These are phyloP conservation scores for Westerdykella aurantiaca DNA, from an alignment of 2,329 filamentous ascomycete genomes.

Conservation along the genomic window DNA sequence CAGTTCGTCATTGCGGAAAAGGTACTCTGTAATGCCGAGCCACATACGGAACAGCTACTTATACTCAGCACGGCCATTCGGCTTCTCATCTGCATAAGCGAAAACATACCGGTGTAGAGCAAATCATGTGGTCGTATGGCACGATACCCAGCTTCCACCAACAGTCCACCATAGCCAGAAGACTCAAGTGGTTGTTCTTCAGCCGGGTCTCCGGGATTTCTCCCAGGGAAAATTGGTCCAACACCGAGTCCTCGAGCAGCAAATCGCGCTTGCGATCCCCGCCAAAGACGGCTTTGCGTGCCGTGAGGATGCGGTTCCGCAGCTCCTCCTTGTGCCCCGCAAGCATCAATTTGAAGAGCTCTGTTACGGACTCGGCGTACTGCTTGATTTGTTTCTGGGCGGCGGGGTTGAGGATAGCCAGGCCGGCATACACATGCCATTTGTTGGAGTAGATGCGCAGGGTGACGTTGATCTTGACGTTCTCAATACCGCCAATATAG, in stretches of 20 bases:
- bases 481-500: constrained; percentile 95
- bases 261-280: constrained; percentile 58
- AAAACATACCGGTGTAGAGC: constrained; percentile 71
- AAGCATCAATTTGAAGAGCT: constrained; percentile 95
- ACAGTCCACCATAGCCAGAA: constrained; percentile 96
- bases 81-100: neutral
- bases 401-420: constrained; percentile 92
- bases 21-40: constrained; percentile 92
- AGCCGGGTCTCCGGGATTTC: constrained; percentile 60
- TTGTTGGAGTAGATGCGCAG: constrained; percentile 97
- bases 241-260: constrained; percentile 69
- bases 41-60: constrained; percentile 79
- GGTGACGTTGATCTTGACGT: constrained; percentile 98
- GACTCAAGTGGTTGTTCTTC: constrained; percentile 87
- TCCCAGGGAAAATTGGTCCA: constrained; percentile 84
- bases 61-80: constrained; percentile 1
- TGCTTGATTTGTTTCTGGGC: constrained; percentile 89
- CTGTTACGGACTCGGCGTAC: constrained; percentile 87
- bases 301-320: constrained; percentile 67
- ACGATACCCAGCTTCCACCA: constrained; percentile 92
- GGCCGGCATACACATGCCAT: constrained; percentile 97
- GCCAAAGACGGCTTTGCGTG: constrained; percentile 65
- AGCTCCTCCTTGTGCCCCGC: constrained; percentile 74
- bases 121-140: constrained; percentile 99
- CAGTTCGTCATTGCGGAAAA: constrained; percentile 76